Evolutionary conservation across 441 rosid genomes (phyloP), one percentile per base, ranked within the genome.

Genomic region (Pelargonium cotyledonis): DNA sequence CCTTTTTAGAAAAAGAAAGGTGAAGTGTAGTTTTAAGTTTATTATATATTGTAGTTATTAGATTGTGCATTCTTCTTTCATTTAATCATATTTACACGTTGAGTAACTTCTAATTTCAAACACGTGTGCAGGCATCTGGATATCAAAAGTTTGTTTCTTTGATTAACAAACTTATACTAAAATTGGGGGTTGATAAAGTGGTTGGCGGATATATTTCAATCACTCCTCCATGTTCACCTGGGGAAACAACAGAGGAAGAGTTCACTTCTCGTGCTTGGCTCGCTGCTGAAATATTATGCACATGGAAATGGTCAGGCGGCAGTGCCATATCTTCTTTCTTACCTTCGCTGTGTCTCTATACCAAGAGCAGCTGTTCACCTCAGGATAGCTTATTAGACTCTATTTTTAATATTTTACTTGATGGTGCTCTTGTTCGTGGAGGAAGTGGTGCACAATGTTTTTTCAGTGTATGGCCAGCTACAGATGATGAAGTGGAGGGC

Each of bases 271-370:
- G 86, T 72, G 88, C 92, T 73, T 95, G 99, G 99, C 80, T 95
- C 84, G 92, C 85, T 68, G 93, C 90, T 74, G 99, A 90, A 81
- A 80, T 95, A 58, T 78, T 95, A 66, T 92, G 97, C 85, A 85
- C 89, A 26, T 95, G 99, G 98, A 82, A 88, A 79, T 90, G 99
- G 99, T 86, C 88, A 57, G 98, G 96, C 57, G 96, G 99, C 73
- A 79, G 80, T 81, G 91, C 86, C 70, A 62, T 79, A 55, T 72
- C 80, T 77, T 84, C 93, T 70, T 95, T 95, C 80, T 76, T 95
- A 70, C 98, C 98, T 70, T 70, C 70, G 12, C 72, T 95, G 73
- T 77, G 80, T 80, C 75, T 80, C 41, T 85, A 77, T 85, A 79
- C 85, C 80, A 85, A 79, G 84, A 77, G 74, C 67, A 78, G 75